Conservation (phyloP, 495 filamentous ascomycete species). For the Aspergillus heteromorphus region DNA sequence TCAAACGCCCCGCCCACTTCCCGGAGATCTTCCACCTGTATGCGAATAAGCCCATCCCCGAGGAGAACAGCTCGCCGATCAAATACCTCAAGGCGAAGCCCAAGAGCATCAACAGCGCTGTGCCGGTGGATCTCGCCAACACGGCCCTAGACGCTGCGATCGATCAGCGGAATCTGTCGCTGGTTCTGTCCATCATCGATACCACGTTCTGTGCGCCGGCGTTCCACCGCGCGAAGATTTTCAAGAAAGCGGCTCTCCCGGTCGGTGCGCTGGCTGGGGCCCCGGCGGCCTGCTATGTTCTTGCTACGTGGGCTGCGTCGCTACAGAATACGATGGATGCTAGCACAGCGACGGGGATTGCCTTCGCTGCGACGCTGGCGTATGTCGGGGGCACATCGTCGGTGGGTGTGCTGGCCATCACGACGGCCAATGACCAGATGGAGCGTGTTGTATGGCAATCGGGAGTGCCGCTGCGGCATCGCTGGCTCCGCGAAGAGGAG, state of each 20-base stretch:
- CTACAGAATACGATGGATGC: constrained; percentile 71
- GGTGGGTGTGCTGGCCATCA: constrained; percentile 76
- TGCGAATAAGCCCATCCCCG: constrained; percentile 73
- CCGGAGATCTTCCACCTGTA: constrained; percentile 78
- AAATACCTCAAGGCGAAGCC: constrained; percentile 60
- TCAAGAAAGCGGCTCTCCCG: constrained; percentile 47
- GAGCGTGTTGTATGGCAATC: constrained; percentile 80
- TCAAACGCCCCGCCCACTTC: constrained; percentile 65
- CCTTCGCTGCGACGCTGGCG: constrained; percentile 72
- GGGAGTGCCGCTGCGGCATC: constrained; percentile 70
- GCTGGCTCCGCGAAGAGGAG: constrained; percentile 94
- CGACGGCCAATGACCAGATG: constrained; percentile 91
- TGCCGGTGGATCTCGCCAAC: constrained; percentile 61
- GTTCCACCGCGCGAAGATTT: constrained; percentile 60
- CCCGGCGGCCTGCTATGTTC: constrained; percentile 63
- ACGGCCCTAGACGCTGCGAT: constrained; percentile 73
- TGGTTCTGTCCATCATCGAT: constrained; percentile 75
- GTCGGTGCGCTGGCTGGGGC: constrained; percentile 49
- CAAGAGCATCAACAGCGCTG: constrained; percentile 60
- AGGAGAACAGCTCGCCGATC: constrained; percentile 51
- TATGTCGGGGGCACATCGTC: constrained; percentile 75
- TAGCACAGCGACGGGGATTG: constrained; percentile 63
- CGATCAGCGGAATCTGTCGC: constrained; percentile 63
- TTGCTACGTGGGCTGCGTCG: constrained; percentile 49
- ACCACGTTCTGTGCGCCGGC: constrained; percentile 69